Conservation (phyloP, 805 yeast genomes). For the Metschnikowia lochheadii region DNA sequence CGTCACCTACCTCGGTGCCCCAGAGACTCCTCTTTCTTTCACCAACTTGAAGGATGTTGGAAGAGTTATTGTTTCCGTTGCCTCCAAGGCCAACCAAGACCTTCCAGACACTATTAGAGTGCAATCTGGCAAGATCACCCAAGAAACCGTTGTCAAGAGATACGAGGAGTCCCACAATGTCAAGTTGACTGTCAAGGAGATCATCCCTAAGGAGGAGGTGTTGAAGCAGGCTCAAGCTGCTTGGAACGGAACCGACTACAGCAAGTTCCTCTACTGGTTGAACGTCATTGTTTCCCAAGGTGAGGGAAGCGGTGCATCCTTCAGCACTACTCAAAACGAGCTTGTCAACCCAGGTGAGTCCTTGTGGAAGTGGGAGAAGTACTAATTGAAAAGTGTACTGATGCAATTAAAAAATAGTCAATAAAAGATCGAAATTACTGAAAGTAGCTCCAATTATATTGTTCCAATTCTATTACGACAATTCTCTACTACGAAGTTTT, state of each 20-base stretch:
- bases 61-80: constrained; percentile 37
- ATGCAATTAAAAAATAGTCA: too few relatives aligned
- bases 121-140: constrained; percentile 37
- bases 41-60: constrained; percentile 39
- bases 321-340: constrained; percentile 34
- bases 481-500: too few relatives aligned
- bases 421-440: too few relatives aligned
- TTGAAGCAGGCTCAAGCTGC: constrained; percentile 27
- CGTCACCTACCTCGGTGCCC: constrained; percentile 40
- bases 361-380: constrained; percentile 42
- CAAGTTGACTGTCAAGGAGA: constrained; percentile 13
- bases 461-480: too few relatives aligned
- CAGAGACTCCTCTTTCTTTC: constrained; percentile 20
- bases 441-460: too few relatives aligned
- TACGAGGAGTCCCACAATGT: constrained; percentile 40
- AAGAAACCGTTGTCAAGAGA: constrained; percentile 33
- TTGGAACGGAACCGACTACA: constrained; percentile 22
- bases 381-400: constrained; percentile 6
- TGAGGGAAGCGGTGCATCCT: constrained; percentile 34
- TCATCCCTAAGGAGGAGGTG: constrained; percentile 21
- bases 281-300: constrained; percentile 31
- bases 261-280: constrained; percentile 38
- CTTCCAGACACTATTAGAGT: constrained; percentile 45
- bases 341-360: constrained; percentile 44
- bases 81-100: constrained; percentile 24